Base-by-base conservation (phyloP, 2,329 filamentous ascomycete genomes). In the Colletotrichum agaves region DNA sequence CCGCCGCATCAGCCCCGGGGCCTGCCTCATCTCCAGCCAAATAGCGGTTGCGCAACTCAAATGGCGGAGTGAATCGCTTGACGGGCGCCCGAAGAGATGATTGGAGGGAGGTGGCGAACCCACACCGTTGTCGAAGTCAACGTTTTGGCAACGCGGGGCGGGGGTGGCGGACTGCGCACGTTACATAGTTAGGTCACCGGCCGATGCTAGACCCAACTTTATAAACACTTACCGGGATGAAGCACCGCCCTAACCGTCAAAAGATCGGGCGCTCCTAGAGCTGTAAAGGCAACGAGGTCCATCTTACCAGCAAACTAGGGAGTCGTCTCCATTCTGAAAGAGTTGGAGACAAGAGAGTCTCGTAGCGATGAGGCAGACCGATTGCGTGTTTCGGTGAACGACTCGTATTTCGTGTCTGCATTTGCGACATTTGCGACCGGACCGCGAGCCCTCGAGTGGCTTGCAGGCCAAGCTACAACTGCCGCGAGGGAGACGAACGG, bases 91-190 rank as follows among this genome's bases (percentile, higher is more conserved):
- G 58, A 21, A 27, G 61, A 69, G 35, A 69, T 67, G 43, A 70
- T 59, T 7, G 68, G 71, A n/a, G 71, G 70, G 4, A 70, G 63
- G 33, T 71, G 63, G 46, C 59, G 53, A 46, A 69, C 41, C 63
- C 55, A 63, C 6, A 59, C 47, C 19, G 63, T 71, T n/a, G 61
- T 63, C 31, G 58, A 65, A 2, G 35, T 49, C 19, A 70, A 60
- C 43, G 58, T 66, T 47, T 60, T 69, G n/a, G 70, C 46, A 17
- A 65, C 55, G 17, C 58, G 67, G 37, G 61, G 69, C 39, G 46
- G 55, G 58, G 52, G 58, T 39, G 56, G 55, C 39, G 62, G 62
- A 50, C 61, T 69, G 56, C 11, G 21, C 41, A 17, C 11, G 39
- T 58, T n/a, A n/a, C n/a, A n/a, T n/a, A n/a, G n/a, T n/a, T 39